Conservation (phyloP, 352 stramenopile species). For the Phytopythium kandeliae region DNA sequence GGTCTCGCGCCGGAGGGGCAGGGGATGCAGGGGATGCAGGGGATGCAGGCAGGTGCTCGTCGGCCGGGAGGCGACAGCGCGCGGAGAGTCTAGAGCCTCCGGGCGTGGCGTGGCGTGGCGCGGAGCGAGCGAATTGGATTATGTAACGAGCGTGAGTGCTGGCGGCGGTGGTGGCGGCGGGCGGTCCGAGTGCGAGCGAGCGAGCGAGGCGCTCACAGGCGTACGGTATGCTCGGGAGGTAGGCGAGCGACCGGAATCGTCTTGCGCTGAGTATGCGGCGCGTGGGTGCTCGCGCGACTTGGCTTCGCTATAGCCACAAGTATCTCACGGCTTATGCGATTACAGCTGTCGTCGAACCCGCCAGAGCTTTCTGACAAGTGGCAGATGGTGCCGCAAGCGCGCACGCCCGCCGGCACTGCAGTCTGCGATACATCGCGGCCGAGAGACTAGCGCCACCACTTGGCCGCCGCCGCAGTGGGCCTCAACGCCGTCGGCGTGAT, state of each 20-base stretch:
- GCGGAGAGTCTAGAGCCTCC: no score
- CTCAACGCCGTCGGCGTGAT: no score
- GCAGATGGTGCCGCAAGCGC: slow-evolving; percentile 8
- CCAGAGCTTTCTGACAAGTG: slow-evolving; percentile 2
- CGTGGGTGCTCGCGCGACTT: slow-evolving; percentile 9
- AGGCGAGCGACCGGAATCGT: not conserved
- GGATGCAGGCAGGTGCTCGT: not conserved
- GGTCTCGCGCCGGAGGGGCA: no score
- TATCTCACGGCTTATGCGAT: slow-evolving; percentile 21
- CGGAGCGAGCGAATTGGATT: slow-evolving; percentile 56
- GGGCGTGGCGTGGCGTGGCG: no score
- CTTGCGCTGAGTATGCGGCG: slow-evolving; percentile 3
- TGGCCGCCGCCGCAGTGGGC: no score
- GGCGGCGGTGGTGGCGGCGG: slow-evolving; percentile 18
- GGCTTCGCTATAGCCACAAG: not conserved
- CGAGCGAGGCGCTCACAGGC: no score
- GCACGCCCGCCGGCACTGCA: not conserved
- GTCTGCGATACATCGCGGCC: not conserved
- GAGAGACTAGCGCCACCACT: slow-evolving; percentile 3
- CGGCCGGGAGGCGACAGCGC: no score
- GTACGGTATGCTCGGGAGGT: not conserved
- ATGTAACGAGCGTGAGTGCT: slow-evolving; percentile 55
- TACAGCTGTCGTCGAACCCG: slow-evolving; percentile 18
- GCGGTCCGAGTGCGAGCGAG: no score
- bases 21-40: not conserved